Conservation (phyloP, 345 rosid genomes). For the Sapria himalayana region DNA sequence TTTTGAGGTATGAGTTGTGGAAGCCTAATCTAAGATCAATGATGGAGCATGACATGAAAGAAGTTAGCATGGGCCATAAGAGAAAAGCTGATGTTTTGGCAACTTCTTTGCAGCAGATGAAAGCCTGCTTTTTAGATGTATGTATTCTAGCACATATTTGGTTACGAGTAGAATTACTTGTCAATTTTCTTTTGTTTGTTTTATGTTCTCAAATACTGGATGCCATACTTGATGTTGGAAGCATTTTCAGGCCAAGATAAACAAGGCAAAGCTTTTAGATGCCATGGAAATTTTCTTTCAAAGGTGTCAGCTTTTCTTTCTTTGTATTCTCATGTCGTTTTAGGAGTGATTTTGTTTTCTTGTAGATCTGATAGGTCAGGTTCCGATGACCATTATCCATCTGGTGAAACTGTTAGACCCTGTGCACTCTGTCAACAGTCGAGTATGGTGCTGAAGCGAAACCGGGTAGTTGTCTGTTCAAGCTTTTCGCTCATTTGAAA, state of each 20-base stretch:
- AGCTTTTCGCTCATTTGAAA: neutral
- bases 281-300: constrained; percentile 86
- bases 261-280: constrained; percentile 60
- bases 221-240: too few species aligned
- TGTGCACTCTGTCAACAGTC: constrained; percentile 69
- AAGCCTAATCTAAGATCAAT: constrained; percentile 87
- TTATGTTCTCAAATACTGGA: too few species aligned
- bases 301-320: constrained; percentile 25
- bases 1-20: constrained; percentile 75
- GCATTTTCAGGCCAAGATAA: constrained; percentile 45
- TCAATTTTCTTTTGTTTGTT: too few species aligned
- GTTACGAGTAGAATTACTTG: too few species aligned
- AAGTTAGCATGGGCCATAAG: constrained; percentile 71
- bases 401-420: constrained; percentile 49
- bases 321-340: too few species aligned
- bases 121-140: constrained; percentile 91
- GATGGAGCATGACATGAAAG: constrained; percentile 91
- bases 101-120: constrained; percentile 87
- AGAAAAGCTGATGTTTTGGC: constrained; percentile 68
- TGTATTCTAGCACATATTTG: too few species aligned
- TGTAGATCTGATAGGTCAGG: constrained; percentile 38
- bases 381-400: constrained; percentile 33
- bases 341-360: constrained; percentile 4
- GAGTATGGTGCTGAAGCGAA: constrained; percentile 71
- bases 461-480: constrained; percentile 28